A percentile compares a stretch with the other conserved stretches of the same genome.
phyloP scores from a whole-genome alignment of 2,329 filamentous ascomycete species.

The Calonectria naviculata region DNA sequence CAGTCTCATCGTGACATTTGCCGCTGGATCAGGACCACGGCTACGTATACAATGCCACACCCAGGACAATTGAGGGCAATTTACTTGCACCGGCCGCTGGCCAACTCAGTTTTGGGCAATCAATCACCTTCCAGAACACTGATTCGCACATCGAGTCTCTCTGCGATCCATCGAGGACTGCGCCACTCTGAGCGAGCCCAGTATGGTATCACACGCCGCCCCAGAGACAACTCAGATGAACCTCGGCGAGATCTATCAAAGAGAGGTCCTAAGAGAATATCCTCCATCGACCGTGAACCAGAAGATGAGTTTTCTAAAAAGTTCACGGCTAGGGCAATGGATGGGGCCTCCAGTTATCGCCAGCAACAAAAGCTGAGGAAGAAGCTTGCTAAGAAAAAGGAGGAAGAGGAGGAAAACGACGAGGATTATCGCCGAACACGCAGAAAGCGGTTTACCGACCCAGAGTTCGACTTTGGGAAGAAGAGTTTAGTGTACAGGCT shows the following conservation, averaged over 20 bases:
- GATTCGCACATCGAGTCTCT: constrained; percentile 57
- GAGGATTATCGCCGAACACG: constrained; percentile 55
- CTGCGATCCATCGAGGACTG: constrained; percentile 76
- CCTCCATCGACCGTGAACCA: constrained; percentile 11
- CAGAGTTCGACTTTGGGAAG: constrained; percentile 62
- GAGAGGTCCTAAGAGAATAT: background rate
- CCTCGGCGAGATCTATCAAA: constrained; percentile 3
- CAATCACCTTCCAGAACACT: constrained; percentile 27
- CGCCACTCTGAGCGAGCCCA: constrained; percentile 57
- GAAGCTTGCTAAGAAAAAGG: constrained; percentile 59
- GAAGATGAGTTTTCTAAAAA: constrained; percentile 30
- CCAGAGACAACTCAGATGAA: constrained; percentile 6
- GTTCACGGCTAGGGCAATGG: constrained; percentile 43
- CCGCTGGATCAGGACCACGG: constrained; percentile 1
- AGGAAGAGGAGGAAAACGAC: constrained; percentile 46
- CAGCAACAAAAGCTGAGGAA: constrained; percentile 61
- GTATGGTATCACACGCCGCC: constrained; percentile 34
- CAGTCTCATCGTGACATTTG: background rate
- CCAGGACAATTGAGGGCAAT: constrained; percentile 33
- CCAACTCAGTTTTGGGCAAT: constrained; percentile 7
- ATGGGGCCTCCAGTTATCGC: constrained; percentile 42
- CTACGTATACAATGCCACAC: constrained; percentile 43
- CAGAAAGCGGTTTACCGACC: constrained; percentile 63
- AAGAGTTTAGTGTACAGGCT: constrained; percentile 66
- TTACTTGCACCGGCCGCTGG: constrained; percentile 34